Base-by-base conservation (phyloP, 305 asterid genomes). In the Fraxinus velutina region DNA sequence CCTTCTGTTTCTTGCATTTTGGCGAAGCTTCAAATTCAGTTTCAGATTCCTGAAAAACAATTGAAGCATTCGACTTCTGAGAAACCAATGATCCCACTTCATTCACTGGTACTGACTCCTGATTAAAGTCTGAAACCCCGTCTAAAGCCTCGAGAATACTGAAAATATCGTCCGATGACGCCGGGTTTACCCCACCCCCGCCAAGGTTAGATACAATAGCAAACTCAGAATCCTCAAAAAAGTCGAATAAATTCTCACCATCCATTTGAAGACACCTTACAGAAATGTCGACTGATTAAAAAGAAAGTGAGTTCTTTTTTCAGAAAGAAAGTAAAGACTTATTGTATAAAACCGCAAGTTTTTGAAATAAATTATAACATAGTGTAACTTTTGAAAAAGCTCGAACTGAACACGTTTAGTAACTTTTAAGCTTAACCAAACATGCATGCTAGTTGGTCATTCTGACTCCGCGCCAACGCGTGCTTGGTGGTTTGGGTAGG, bases 1-100 rank as follows among this genome's bases (percentile, higher is more conserved):
- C 47, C 90, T 87, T 90, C 80, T 84, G 96, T 55, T 89, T 87
- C 91, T 94, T 94, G 27, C 85, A 42, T 9, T 84, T 79, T 6
- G 91, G 88, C 1, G 87, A 78, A 39, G 82, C 83, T 19, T 86
- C 90, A 0, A 42, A 75, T 70, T 88, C 91, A 0, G 86, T 82
- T 77, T 91, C 92, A 5, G 87, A 89, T 27, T 90, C 92, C 47
- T 77, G 87, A 13, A 86, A 82, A 75, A 78, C 87, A 64, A 86
- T 85, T 1, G 88, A 80, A 5, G 87, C 83, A 1, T 86, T 79
- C 4, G 87, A 84, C 12, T 84, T 86, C 12, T 86, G 86, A 1
- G 85, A 84, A 33, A 80, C 73, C 70, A 60, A 60, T 2, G 27
- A 6, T 60, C 30, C 70, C 70, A 60, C 30, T 60, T 60, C 70